These are phyloP conservation scores for Xylaria sp. DNA, from an alignment of 2,329 filamentous ascomycete genomes.

Conservation along the genomic window DNA sequence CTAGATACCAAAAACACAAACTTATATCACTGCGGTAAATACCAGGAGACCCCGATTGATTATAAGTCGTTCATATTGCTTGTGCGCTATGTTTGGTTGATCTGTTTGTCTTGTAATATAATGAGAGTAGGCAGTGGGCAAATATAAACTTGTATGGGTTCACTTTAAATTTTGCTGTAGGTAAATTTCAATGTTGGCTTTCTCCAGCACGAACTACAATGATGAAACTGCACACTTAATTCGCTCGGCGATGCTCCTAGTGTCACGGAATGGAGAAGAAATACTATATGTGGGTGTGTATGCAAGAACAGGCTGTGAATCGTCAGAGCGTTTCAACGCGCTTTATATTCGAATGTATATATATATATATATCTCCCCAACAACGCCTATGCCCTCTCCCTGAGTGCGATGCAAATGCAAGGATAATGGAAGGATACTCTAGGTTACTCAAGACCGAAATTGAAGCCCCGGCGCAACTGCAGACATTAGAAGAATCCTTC, in stretches of 20 bases:
- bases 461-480: neutral
- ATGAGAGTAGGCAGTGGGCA: neutral
- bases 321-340: neutral
- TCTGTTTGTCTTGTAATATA: neutral
- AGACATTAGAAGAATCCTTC: neutral
- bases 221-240: neutral
- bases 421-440: neutral
- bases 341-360: neutral
- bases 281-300: neutral
- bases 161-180: no score
- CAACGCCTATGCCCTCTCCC: neutral
- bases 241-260: neutral
- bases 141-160: neutral
- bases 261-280: no score
- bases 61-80: neutral
- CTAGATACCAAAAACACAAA: constrained; percentile 8
- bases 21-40: neutral
- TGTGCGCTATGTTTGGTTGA: neutral
- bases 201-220: no score
- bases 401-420: neutral
- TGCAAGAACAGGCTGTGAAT: neutral
- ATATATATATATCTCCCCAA: neutral
- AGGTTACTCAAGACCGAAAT: neutral
- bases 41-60: neutral
- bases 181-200: no score